These are phyloP conservation scores for Fusarium sp. DNA, from an alignment of 2,329 filamentous ascomycete genomes.

Conservation along the genomic window DNA sequence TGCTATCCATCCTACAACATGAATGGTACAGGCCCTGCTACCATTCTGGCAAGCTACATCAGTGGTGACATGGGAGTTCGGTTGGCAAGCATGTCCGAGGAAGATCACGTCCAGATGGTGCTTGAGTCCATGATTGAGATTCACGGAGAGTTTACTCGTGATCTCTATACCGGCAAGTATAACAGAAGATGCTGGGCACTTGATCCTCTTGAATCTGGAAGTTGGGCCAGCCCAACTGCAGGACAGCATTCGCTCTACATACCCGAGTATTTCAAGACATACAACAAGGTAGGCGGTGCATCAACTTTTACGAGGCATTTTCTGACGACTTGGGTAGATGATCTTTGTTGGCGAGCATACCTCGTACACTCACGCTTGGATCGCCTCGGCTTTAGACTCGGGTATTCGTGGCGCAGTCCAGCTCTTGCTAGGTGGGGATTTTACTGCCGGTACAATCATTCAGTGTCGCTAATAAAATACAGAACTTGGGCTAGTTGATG, in stretches of 20 bases:
- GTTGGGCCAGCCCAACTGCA: conserved; percentile 8
- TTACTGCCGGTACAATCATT: rapidly evolving
- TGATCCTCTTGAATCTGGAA: conserved; percentile 15
- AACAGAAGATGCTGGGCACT: conserved; percentile 15
- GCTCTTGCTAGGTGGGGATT: neutral
- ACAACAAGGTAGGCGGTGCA: neutral
- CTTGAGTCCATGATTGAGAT: conserved; percentile 5
- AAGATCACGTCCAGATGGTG: conserved; percentile 6
- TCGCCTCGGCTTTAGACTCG: conserved; percentile 6
- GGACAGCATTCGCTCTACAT: conserved; percentile 18
- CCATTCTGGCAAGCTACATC: conserved; percentile 5
- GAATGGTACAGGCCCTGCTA: neutral
- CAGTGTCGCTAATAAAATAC: rapidly evolving
- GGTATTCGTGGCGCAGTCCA: conserved; percentile 8
- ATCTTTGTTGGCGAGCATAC: conserved; percentile 22
- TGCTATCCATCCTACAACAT: conserved; percentile 16
- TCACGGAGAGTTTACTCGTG: neutral
- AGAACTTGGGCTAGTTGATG: conserved; percentile 15
- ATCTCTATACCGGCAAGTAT: conserved; percentile 2
- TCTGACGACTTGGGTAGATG: neutral
- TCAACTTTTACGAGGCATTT: rapidly evolving
- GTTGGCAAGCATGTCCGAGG: neutral
- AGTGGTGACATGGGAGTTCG: conserved; percentile 16
- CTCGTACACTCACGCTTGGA: conserved; percentile 13
- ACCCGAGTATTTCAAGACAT: conserved; percentile 14